Percentiles rank a stretch among this genome's conserved stretches.
These are phyloP conservation scores for Escovopsis sp. DNA, from an alignment of 2,329 filamentous ascomycete species.

Conservation along the genomic window DNA sequence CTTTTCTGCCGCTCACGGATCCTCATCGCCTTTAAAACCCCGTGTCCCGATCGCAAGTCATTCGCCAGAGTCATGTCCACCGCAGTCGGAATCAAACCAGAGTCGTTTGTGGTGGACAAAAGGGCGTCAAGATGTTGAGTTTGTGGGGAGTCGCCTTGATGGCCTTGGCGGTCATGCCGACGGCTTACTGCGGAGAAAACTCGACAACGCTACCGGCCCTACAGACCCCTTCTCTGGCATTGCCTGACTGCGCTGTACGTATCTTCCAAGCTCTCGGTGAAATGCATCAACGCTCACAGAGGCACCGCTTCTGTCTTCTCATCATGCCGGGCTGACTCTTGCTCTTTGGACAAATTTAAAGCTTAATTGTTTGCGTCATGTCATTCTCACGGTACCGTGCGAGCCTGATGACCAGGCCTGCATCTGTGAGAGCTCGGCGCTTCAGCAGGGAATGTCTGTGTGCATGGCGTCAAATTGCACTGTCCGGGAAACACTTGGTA, in stretches of 20 bases:
- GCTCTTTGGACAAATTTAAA: constrained; percentile 1
- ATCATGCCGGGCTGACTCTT: neutral
- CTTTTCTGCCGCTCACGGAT: too few species aligned
- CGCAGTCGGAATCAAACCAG: neutral
- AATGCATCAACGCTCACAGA: too few species aligned
- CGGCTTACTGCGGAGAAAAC: neutral
- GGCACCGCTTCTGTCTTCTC: neutral
- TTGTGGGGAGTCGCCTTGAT: constrained; percentile 1
- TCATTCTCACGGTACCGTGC: constrained; percentile 14
- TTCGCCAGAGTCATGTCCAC: neutral
- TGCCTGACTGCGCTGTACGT: constrained; percentile 20
- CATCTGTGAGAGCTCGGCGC: constrained; percentile 15
- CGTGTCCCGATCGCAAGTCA: too few species aligned
- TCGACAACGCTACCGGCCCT: constrained; percentile 4
- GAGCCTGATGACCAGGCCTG: constrained; percentile 14
- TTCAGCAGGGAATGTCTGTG: constrained; percentile 12
- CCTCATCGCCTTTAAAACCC: too few species aligned
- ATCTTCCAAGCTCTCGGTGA: neutral
- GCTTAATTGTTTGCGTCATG: constrained; percentile 13
- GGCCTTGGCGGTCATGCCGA: constrained; percentile 4
- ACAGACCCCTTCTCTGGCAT: neutral
- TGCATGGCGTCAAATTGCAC: constrained; percentile 18
- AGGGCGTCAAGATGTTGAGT: neutral
- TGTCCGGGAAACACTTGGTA: constrained; percentile 18
- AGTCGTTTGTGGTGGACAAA: neutral